Evolutionary conservation across 495 filamentous ascomycete genomes (phyloP).

Genomic region (Darksidea phi): DNA sequence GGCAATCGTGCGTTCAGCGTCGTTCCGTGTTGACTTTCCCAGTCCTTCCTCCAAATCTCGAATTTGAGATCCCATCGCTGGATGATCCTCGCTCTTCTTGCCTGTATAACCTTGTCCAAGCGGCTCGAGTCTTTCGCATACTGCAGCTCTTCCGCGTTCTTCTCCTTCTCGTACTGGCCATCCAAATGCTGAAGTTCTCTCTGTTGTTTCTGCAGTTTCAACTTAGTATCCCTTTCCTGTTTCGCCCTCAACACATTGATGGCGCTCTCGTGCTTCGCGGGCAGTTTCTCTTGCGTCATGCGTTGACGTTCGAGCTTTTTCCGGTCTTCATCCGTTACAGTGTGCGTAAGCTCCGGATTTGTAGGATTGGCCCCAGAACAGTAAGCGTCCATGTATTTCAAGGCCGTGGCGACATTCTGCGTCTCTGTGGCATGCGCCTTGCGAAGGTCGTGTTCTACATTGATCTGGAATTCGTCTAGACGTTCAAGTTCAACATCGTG

Average conservation of each 20-base stretch:
- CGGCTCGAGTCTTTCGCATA: constrained; percentile 16
- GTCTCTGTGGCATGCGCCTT: constrained; percentile 25
- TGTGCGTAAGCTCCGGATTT: constrained; percentile 17
- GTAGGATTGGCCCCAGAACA: constrained; percentile 17
- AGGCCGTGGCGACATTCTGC: constrained; percentile 32
- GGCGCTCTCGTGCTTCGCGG: constrained; percentile 31
- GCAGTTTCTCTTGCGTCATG: constrained; percentile 20
- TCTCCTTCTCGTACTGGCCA: constrained; percentile 16
- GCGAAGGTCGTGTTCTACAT: constrained; percentile 32
- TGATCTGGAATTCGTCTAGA: constrained; percentile 31
- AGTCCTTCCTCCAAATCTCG: constrained; percentile 30
- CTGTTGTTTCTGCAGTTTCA: constrained; percentile 28
- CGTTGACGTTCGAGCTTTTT: constrained; percentile 28
- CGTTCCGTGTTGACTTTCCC: constrained; percentile 21
- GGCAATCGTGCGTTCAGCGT: constrained; percentile 12
- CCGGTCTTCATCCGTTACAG: constrained; percentile 30
- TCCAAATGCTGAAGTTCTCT: constrained; percentile 27
- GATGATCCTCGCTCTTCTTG: constrained; percentile 9
- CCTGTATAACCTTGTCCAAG: constrained; percentile 20
- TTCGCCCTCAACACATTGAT: constrained; percentile 36
- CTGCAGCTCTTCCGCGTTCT: constrained; percentile 12
- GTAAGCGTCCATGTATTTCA: constrained; percentile 37
- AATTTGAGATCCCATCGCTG: constrained; percentile 27
- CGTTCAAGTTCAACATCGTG: constrained; percentile 28
- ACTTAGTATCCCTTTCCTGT: constrained; percentile 29